Conservation (phyloP, 1,139 yeast genomes). For the Yamadazyma blattariae region DNA sequence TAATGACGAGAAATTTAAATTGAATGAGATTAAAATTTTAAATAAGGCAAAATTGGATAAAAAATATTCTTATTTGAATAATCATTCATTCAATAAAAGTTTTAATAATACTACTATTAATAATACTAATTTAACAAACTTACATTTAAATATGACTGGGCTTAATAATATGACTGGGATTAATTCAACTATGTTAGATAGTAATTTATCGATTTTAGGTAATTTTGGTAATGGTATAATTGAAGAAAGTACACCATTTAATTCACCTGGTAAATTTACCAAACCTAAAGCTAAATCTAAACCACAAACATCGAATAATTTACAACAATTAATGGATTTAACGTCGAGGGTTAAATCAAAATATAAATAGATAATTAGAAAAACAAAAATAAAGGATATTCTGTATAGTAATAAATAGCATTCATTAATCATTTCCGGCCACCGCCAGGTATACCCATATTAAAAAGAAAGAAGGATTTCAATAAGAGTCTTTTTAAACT, state of each 20-base stretch:
- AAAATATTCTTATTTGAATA: conserved; percentile 33
- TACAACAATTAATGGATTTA: conserved; percentile 35
- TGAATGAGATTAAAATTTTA: conserved; percentile 24
- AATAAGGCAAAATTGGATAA: conserved; percentile 30
- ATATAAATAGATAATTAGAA: conserved; percentile 13
- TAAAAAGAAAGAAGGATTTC: too few relatives aligned
- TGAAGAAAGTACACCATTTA: conserved; percentile 40
- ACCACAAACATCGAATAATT: conserved; percentile 18
- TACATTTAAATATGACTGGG: not conserved
- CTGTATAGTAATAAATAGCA: conserved; percentile 4
- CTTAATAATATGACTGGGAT: not conserved
- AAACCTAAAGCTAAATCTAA: conserved; percentile 12
- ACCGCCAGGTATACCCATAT: too few relatives aligned
- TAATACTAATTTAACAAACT: not conserved
- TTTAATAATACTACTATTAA: conserved; percentile 1
- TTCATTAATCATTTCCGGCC: too few relatives aligned
- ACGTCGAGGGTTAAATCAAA: conserved; percentile 34
- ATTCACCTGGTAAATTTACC: conserved; percentile 24
- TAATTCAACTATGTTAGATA: conserved; percentile 6
- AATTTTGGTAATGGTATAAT: conserved; percentile 41
- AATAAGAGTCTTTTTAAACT: too few relatives aligned
- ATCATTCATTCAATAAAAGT: conserved; percentile 21
- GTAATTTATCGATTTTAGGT: conserved; percentile 21
- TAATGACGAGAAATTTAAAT: conserved; percentile 17
- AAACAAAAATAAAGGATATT: not conserved